A percentile compares a stretch with the other conserved stretches of the same genome.
phyloP scores from a whole-genome alignment of 2,329 filamentous ascomycete genomes.

The Epichloe festucae region DNA sequence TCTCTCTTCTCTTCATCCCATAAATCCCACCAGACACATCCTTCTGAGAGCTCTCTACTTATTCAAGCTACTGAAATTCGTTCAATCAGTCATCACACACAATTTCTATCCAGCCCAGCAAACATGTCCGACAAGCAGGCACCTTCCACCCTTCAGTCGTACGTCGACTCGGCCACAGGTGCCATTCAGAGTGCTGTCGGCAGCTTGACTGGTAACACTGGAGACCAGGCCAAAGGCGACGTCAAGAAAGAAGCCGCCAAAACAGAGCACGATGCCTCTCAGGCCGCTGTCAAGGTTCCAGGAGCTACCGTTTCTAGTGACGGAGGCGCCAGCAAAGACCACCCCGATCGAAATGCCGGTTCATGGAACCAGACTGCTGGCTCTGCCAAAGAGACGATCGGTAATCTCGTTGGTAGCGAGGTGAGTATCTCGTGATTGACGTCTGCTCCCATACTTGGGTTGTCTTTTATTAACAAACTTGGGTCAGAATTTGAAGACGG shows the following conservation, averaged over 20 bases:
- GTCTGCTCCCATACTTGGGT: neutral
- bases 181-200: constrained; percentile 61
- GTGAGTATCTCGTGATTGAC: constrained; percentile 21
- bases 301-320: constrained; percentile 55
- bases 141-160: constrained; percentile 67
- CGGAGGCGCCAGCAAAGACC: constrained; percentile 58
- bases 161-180: constrained; percentile 60
- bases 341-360: constrained; percentile 58
- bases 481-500: constrained; percentile 49
- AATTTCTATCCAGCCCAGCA: neutral
- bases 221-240: neutral
- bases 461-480: constrained; percentile 3
- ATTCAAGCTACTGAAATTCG: neutral
- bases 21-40: neutral
- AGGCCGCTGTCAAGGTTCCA: constrained; percentile 62
- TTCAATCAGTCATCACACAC: neutral
- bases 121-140: constrained; percentile 18
- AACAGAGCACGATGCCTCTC: constrained; percentile 58
- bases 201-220: constrained; percentile 47
- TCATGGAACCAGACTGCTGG: constrained; percentile 85
- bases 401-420: constrained; percentile 63
- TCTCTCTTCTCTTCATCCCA: neutral
- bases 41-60: neutral
- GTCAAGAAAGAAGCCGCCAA: constrained; percentile 44
- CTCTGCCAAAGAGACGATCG: constrained; percentile 68